Evolutionary conservation across 441 rosid species (phyloP).

Genomic region (Adansonia grandidieri): DNA sequence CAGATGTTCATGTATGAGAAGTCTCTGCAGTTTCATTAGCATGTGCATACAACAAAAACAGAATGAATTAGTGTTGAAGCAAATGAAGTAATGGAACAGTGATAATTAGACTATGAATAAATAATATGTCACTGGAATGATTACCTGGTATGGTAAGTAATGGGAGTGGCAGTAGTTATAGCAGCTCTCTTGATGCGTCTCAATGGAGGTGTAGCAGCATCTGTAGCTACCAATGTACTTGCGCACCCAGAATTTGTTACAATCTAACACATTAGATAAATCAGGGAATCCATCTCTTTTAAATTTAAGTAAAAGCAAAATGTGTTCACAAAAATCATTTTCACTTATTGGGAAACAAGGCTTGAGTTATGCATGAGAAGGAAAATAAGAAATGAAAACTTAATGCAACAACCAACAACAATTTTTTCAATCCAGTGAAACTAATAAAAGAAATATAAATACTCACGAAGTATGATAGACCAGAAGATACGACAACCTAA

Average conservation of each 20-base stretch:
- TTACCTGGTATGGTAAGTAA: conserved; percentile 86
- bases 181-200: conserved; percentile 99
- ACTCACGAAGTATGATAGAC: neutral
- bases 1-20: conserved; percentile 95
- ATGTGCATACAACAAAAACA: conserved; percentile 22
- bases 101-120: neutral
- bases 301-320: conserved; percentile 6
- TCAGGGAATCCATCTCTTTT: conserved; percentile 6
- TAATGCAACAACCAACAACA: neutral
- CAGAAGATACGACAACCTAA: neutral
- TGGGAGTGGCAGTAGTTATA: conserved; percentile 96
- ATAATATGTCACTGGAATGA: neutral
- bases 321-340: conserved; percentile 11
- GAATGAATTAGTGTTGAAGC: neutral
- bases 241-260: conserved; percentile 97
- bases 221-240: conserved; percentile 90
- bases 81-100: neutral
- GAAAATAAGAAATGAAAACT: neutral
- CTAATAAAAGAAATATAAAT: neutral
- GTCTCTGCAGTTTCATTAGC: conserved; percentile 53
- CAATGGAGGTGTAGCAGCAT: conserved; percentile 96
- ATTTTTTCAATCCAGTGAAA: conserved; percentile 2
- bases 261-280: conserved; percentile 59
- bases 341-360: neutral
- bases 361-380: neutral